Evolutionary conservation across 2,329 filamentous ascomycete species (phyloP).

Genomic region (Claviceps pazoutovae): DNA sequence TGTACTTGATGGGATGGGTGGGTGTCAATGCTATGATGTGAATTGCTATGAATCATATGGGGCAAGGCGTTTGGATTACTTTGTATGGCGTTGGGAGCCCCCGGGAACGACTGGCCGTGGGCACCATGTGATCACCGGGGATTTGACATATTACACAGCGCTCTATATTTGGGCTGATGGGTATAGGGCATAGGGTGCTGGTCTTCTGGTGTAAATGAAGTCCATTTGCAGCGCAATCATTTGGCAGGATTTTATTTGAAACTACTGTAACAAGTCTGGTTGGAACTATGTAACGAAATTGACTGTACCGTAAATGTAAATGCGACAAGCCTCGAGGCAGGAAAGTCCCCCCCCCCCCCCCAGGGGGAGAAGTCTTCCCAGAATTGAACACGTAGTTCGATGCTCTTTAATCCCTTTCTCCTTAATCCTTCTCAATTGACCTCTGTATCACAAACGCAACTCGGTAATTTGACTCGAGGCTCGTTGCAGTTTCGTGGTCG

Average conservation of each 20-base stretch:
- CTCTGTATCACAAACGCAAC: too few species aligned
- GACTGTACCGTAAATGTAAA: neutral
- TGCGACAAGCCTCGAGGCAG: too few species aligned
- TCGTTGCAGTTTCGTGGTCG: too few species aligned
- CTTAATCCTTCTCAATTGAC: too few species aligned
- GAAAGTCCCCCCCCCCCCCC: too few species aligned
- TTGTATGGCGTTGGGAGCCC: constrained; percentile 1
- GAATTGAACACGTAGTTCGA: too few species aligned
- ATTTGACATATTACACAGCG: neutral
- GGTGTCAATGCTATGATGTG: neutral
- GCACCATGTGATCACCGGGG: neutral
- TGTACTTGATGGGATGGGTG: neutral
- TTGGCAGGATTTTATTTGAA: neutral
- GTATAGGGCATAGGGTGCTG: neutral
- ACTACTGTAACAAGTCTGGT: neutral
- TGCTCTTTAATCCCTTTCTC: too few species aligned
- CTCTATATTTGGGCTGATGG: neutral
- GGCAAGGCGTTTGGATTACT: constrained; percentile 6
- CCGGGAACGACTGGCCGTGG: neutral
- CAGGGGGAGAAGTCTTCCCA: too few species aligned
- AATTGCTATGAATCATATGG: neutral
- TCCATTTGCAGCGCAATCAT: neutral
- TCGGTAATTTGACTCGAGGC: too few species aligned
- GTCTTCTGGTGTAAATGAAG: neutral
- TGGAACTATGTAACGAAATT: neutral